Conservation (phyloP, 768 basidiomycete genomes). For the Boletus huronensis region DNA sequence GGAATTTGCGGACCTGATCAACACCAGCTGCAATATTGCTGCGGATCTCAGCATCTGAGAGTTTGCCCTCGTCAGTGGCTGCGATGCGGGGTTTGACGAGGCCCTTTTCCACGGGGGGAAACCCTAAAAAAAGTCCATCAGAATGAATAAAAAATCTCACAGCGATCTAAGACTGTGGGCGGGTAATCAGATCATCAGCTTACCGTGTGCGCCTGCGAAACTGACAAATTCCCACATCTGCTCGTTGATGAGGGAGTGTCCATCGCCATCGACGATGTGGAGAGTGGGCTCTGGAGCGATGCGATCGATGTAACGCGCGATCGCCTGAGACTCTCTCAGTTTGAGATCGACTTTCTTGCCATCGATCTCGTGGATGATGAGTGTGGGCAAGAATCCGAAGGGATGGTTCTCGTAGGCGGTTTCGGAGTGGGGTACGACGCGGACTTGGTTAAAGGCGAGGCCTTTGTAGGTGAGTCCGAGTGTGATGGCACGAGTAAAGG, state of each 20-base stretch:
- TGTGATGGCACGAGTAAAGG: conserved; percentile 32
- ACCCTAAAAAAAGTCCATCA: conserved; percentile 16
- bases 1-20: conserved; percentile 13
- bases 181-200: background rate
- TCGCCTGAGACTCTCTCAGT: conserved; percentile 29
- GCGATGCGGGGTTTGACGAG: conserved; percentile 33
- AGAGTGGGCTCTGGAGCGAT: conserved; percentile 28
- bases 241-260: conserved; percentile 20
- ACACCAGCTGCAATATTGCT: conserved; percentile 17
- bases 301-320: conserved; percentile 30
- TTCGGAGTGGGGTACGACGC: conserved; percentile 27
- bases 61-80: conserved; percentile 21
- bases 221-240: conserved; percentile 35
- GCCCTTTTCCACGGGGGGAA: conserved; percentile 28
- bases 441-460: conserved; percentile 26
- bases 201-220: conserved; percentile 25
- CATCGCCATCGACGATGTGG: conserved; percentile 19
- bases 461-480: conserved; percentile 29
- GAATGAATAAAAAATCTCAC: background rate
- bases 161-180: background rate
- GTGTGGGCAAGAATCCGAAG: conserved; percentile 32
- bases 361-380: conserved; percentile 27
- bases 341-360: conserved; percentile 22
- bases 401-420: conserved; percentile 28
- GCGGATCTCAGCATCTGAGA: conserved; percentile 24